Evolutionary conservation across 306 rosid species (phyloP).

Genomic region (Mimosa pudica): DNA sequence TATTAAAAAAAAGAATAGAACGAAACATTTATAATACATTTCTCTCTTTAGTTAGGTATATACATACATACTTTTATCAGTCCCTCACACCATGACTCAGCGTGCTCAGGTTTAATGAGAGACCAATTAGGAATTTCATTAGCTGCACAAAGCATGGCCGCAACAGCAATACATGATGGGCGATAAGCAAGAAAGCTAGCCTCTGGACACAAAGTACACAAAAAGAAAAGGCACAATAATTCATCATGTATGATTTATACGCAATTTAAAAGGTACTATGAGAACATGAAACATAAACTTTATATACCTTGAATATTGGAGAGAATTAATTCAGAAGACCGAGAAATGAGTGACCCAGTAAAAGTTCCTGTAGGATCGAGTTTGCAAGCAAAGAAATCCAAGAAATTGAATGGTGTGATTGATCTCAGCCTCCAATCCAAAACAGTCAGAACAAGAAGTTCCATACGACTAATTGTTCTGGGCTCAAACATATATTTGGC

Average conservation of each 20-base stretch:
- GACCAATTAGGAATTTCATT: constrained; percentile 81
- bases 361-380: constrained; percentile 70
- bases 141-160: constrained; percentile 85
- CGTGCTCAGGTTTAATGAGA: constrained; percentile 71
- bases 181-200: constrained; percentile 78
- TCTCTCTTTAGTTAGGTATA: no score
- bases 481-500: constrained; percentile 82
- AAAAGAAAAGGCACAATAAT: not conserved
- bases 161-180: constrained; percentile 99
- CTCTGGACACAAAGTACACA: constrained; percentile 53
- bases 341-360: constrained; percentile 64
- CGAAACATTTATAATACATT: no score
- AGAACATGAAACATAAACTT: not conserved
- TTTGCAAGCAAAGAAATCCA: constrained; percentile 83
- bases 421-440: constrained; percentile 98
- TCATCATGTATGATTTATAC: not conserved
- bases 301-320: constrained; percentile 72
- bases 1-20: no score
- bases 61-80: constrained; percentile 76
- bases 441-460: constrained; percentile 73
- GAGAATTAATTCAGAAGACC: constrained; percentile 80
- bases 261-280: no score
- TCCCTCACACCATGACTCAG: constrained; percentile 94
- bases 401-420: constrained; percentile 88
- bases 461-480: constrained; percentile 84